Evolutionary conservation across 768 basidiomycete species (phyloP).

Genomic region (Suillus brevipes): DNA sequence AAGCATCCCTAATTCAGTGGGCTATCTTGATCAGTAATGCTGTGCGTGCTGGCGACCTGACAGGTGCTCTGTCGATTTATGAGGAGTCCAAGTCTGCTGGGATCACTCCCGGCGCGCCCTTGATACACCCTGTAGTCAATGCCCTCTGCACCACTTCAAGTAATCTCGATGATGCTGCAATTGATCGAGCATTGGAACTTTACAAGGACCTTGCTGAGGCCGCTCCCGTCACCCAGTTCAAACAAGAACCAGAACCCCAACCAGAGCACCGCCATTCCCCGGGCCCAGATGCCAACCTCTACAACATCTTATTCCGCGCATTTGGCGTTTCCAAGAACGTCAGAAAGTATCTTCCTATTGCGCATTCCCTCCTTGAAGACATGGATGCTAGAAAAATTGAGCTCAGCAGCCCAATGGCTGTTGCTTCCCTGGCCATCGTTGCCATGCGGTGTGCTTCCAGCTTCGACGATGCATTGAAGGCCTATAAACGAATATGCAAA

Average conservation of each 20-base stretch:
- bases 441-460: slow-evolving; percentile 62
- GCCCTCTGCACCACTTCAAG: slow-evolving; percentile 44
- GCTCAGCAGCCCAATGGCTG: slow-evolving; percentile 43
- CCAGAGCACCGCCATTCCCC: slow-evolving; percentile 34
- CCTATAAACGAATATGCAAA: slow-evolving; percentile 50
- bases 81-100: slow-evolving; percentile 43
- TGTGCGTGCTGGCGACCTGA: slow-evolving; percentile 37
- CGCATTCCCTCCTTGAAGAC: slow-evolving; percentile 58
- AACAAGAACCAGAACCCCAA: slow-evolving; percentile 2
- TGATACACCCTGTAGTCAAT: slow-evolving; percentile 58
- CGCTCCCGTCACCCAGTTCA: slow-evolving; percentile 27
- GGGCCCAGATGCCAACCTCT: slow-evolving; percentile 55
- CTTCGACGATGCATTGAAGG: slow-evolving; percentile 59
- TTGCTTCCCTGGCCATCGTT: slow-evolving; percentile 56
- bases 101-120: slow-evolving; percentile 46
- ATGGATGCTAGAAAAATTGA: slow-evolving; percentile 57
- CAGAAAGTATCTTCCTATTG: slow-evolving; percentile 48
- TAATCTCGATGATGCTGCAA: slow-evolving; percentile 38
- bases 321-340: slow-evolving; percentile 45
- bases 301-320: slow-evolving; percentile 52
- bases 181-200: slow-evolving; percentile 56
- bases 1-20: slow-evolving; percentile 50
- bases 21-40: slow-evolving; percentile 55
- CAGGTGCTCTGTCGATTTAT: slow-evolving; percentile 52
- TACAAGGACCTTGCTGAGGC: slow-evolving; percentile 47